Evolutionary conservation across 75 land plant species (phyloP), one percentile per base, ranked within the genome.

Genomic region (Selaginella tamariscina): DNA sequence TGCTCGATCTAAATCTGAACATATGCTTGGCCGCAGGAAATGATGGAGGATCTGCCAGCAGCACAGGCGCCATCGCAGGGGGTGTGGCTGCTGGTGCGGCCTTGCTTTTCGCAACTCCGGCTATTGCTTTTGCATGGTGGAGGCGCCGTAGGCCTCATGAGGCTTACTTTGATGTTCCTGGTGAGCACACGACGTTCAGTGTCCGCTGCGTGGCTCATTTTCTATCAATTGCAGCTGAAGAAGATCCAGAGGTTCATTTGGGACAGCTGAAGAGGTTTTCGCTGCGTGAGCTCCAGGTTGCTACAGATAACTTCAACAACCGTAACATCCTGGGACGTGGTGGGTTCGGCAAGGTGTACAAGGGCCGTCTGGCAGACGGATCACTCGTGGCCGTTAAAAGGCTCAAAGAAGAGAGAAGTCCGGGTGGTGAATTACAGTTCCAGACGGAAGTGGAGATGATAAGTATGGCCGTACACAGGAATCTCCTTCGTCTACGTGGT

Each of bases 211-310:
- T 60, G 63, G 31, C 39, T 65, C 67, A 31, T 9, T 11, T 5
- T 24, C 54, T 30, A 32, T 9, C 20, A 29, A 15, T 55, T 32
- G 26, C 87, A 86, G 93, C 91, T 63, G 90, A 88, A 65, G 93
- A 88, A 56, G 90, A 88, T 73, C 90, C 93, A 56, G 90, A 86
- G 68, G 83, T 88, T 59, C 90, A 88, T 56, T 69, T 88, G 68
- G 90, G 93, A 27, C 93, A 88, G 79, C 84, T 88, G 29, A 88
- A 86, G 39, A 80, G 90, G 54, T 88, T 86, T 66, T 86, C 90
- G 15, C 71, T 88, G 49, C 82, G 87, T 54, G 90, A 88, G 65
- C 71, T 88, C 32, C 92, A 88, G 78, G 89, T 83, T 55, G 92
- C 92, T 54, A 83, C 81, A 24, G 90, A 87, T 74, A 79, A 72